Conservation (phyloP, 2,329 filamentous ascomycete species). For the Xylaria hypoxylon region DNA sequence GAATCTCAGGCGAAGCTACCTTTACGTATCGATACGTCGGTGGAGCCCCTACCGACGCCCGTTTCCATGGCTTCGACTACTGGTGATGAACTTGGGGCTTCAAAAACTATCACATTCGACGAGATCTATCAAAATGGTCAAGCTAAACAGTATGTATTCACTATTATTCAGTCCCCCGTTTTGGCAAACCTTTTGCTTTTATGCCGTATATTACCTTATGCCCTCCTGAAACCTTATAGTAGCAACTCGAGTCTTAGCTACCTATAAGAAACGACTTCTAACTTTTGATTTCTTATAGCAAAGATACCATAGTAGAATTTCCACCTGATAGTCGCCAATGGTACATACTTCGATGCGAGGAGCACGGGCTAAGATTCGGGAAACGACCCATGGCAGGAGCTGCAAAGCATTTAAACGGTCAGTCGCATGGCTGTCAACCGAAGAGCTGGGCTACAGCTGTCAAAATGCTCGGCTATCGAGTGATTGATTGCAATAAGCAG, state of each 20-base stretch:
- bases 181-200: not conserved
- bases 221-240: not conserved
- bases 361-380: conserved; percentile 54
- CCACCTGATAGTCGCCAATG: conserved; percentile 52
- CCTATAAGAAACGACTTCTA: not conserved
- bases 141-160: conserved; percentile 42
- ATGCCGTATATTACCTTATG: not conserved
- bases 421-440: conserved; percentile 47
- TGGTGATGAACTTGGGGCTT: conserved; percentile 7
- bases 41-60: conserved; percentile 31
- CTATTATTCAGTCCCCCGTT: not conserved
- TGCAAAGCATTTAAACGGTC: conserved; percentile 54
- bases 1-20: conserved; percentile 25
- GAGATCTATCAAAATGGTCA: conserved; percentile 53
- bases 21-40: conserved; percentile 31
- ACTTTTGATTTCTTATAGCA: conserved; percentile 34
- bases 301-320: conserved; percentile 42
- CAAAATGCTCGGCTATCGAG: conserved; percentile 50
- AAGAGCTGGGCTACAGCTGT: conserved; percentile 51
- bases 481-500: conserved; percentile 50
- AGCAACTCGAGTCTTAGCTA: not conserved
- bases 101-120: conserved; percentile 51
- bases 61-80: conserved; percentile 21
- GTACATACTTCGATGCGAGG: conserved; percentile 56
- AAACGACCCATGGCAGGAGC: conserved; percentile 52